Evolutionary conservation across 495 filamentous ascomycete species (phyloP).

Genomic region (Sporormia fimetaria): DNA sequence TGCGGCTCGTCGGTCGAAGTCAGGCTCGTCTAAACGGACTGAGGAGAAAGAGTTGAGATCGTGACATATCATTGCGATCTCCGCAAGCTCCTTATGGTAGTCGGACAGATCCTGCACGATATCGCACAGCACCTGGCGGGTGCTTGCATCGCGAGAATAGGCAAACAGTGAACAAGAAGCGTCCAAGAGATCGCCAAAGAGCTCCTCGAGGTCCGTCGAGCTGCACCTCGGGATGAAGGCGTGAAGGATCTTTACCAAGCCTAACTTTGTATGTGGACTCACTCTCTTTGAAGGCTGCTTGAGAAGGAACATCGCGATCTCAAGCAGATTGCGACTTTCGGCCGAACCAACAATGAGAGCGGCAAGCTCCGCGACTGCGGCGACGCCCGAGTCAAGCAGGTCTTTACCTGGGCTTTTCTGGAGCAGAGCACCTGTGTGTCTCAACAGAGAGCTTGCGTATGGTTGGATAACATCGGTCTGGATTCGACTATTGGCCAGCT

Average conservation of each 20-base stretch:
- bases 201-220: constrained; percentile 41
- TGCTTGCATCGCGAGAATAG: constrained; percentile 70
- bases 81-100: constrained; percentile 46
- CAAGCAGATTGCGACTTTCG: constrained; percentile 60
- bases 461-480: constrained; percentile 17
- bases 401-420: constrained; percentile 53
- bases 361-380: constrained; percentile 60
- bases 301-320: constrained; percentile 67
- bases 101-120: constrained; percentile 59
- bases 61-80: constrained; percentile 59
- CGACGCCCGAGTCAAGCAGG: constrained; percentile 63
- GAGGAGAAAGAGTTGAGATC: constrained; percentile 67
- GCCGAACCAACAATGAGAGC: constrained; percentile 57
- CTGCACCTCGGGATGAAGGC: constrained; percentile 58
- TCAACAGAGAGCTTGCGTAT: constrained; percentile 19
- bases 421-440: constrained; percentile 51
- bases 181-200: constrained; percentile 48
- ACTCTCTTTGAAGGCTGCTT: constrained; percentile 72
- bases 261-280: constrained; percentile 69
- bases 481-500: constrained; percentile 7
- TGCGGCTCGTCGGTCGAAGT: constrained; percentile 68
- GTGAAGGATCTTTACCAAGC: constrained; percentile 60
- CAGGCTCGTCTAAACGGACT: constrained; percentile 63
- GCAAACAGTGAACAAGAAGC: constrained; percentile 68
- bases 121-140: constrained; percentile 56